Percentiles rank a stretch among this genome's conserved stretches.
Evolutionary conservation across 176 grass and related monocot genomes (phyloP).

Genomic region (Panicum miliaceum): DNA sequence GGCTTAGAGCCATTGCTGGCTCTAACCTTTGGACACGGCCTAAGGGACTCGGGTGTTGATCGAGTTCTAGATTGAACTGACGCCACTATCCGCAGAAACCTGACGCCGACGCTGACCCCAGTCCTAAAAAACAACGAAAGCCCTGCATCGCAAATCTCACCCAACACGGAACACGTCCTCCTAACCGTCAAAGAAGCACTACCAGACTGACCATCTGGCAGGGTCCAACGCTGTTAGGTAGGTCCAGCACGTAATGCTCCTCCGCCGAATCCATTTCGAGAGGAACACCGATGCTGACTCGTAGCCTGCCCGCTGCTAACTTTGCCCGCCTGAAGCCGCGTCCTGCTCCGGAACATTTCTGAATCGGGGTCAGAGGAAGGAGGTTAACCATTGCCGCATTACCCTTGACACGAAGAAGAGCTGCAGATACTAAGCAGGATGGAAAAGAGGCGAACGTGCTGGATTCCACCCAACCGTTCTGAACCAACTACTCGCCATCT

Average conservation of each 20-base stretch:
- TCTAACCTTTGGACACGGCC: too few relatives aligned
- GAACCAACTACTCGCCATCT: slow-evolving; percentile 62
- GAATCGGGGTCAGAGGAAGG: not conserved
- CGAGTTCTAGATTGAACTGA: not conserved
- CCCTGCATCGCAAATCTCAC: not conserved
- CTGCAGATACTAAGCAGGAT: not conserved
- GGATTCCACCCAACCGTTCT: slow-evolving; percentile 43
- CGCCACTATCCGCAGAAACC: not conserved
- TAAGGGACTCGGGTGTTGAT: not conserved
- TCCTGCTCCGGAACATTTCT: not conserved
- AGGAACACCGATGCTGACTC: not conserved
- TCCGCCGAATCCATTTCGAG: slow-evolving; percentile 49
- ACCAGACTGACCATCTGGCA: slow-evolving; percentile 22
- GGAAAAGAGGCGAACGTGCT: not conserved
- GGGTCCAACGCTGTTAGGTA: slow-evolving; percentile 37
- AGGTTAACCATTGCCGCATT: not conserved
- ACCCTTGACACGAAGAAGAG: not conserved
- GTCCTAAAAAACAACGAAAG: not conserved
- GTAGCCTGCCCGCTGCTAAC: not conserved
- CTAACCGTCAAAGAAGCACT: not conserved
- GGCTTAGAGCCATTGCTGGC: too few relatives aligned
- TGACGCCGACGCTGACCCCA: not conserved
- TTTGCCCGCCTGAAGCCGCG: not conserved
- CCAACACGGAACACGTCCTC: not conserved
- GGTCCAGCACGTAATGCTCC: slow-evolving; percentile 21